These are phyloP conservation scores for Cymbidium sinense DNA, from an alignment of 106 monocot genomes.

Conservation along the genomic window DNA sequence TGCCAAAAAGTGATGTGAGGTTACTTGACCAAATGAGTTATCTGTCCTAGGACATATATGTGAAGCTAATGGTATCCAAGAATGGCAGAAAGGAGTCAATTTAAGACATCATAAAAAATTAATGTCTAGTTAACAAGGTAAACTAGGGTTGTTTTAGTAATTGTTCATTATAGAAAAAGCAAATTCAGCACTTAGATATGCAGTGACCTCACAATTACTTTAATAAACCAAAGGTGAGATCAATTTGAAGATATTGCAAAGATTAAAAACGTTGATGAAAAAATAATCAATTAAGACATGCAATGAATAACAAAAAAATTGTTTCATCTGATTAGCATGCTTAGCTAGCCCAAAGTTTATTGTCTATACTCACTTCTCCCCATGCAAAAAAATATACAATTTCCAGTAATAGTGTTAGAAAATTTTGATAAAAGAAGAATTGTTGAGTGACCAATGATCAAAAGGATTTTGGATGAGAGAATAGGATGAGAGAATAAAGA, in stretches of 20 bases:
- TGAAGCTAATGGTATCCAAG: no score
- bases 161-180: not conserved
- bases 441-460: no score
- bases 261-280: not conserved
- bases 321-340: not conserved
- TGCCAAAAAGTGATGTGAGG: no score
- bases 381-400: not conserved
- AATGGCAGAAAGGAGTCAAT: no score
- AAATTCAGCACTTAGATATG: not conserved
- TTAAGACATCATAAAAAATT: no score
- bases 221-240: not conserved
- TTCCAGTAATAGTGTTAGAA: not conserved
- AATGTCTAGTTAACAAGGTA: no score
- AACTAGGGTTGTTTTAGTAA: not conserved
- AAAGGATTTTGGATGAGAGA: no score
- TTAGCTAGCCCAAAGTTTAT: not conserved
- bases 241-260: not conserved
- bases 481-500: no score
- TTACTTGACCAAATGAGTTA: no score
- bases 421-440: no score
- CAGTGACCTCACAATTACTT: not conserved
- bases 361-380: not conserved
- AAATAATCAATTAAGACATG: not conserved
- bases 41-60: no score
- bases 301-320: not conserved